A percentile compares a stretch with the other conserved stretches of the same genome.
Evolutionary conservation across 2,329 filamentous ascomycete genomes (phyloP).

Genomic region (Alternaria viburni): DNA sequence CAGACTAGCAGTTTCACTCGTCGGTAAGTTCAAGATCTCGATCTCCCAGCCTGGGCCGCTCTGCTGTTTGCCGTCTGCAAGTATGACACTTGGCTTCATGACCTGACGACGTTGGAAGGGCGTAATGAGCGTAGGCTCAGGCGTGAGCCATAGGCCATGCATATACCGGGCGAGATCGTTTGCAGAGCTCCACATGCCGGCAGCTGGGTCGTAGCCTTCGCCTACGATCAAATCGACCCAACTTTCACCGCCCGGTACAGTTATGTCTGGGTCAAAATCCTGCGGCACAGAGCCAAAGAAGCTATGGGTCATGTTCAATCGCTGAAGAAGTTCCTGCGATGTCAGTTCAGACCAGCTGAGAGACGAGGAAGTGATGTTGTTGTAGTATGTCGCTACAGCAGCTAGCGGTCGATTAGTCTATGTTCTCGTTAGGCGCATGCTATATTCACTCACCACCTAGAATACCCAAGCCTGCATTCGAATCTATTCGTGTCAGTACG

Average conservation of each 20-base stretch:
- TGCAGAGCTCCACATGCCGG: constrained; percentile 42
- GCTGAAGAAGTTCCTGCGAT: constrained; percentile 24
- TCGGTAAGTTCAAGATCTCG: constrained; percentile 18
- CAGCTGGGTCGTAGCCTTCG: constrained; percentile 39
- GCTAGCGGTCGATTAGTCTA: constrained; percentile 6
- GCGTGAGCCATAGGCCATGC: constrained; percentile 32
- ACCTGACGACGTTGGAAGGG: constrained; percentile 30
- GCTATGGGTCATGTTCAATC: constrained; percentile 36
- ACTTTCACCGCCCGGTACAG: constrained; percentile 34
- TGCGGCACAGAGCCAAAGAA: constrained; percentile 34
- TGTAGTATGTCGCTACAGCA: constrained; percentile 34
- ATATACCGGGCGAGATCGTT: constrained; percentile 39
- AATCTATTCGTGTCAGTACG: constrained; percentile 16
- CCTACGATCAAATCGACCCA: constrained; percentile 37
- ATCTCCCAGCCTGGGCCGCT: constrained; percentile 42
- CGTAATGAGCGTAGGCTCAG: constrained; percentile 30
- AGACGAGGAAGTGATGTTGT: constrained; percentile 20
- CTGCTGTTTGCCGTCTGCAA: constrained; percentile 37
- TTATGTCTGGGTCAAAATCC: constrained; percentile 21
- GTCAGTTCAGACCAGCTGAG: constrained; percentile 32
- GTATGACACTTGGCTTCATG: constrained; percentile 26
- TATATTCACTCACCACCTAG: constrained; percentile 20
- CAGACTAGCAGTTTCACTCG: constrained; percentile 10
- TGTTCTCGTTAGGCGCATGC: neutral
- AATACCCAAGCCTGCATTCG: constrained; percentile 38